Evolutionary conservation across 345 rosid species (phyloP).

Genomic region (Eucalyptus rudis): DNA sequence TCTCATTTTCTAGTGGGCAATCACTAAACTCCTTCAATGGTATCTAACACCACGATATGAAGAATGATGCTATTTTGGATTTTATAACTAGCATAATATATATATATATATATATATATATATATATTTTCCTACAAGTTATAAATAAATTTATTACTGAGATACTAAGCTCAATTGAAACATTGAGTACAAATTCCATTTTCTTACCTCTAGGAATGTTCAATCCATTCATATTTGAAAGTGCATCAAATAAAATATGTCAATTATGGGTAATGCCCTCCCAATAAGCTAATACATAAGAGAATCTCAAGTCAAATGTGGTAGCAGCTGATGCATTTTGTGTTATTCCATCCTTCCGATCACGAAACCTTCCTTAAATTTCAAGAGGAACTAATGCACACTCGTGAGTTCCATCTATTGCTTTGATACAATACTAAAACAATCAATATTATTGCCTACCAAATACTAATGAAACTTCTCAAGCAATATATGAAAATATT

Average conservation of each 20-base stretch:
- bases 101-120: no score
- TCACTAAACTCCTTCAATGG: background rate
- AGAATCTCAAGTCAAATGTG: background rate
- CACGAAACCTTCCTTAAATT: background rate
- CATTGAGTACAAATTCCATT: no score
- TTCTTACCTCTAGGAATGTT: background rate
- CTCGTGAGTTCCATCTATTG: background rate
- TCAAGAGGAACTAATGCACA: background rate
- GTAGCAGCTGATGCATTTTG: no score
- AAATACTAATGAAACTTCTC: background rate
- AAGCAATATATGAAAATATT: no score
- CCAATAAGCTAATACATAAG: background rate
- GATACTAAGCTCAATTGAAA: background rate
- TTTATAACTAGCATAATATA: background rate
- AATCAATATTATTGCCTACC: background rate
- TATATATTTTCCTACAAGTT: background rate
- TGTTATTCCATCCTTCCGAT: background rate
- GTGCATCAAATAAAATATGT: background rate
- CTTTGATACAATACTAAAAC: background rate
- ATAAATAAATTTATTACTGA: no score
- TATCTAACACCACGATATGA: background rate
- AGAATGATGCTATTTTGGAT: background rate
- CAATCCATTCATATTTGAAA: background rate
- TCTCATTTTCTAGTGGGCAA: background rate
- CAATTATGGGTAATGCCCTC: background rate